These are phyloP conservation scores for Pecoramyces ruminantium DNA, from an alignment of 192 early-diverging fungal species.

Conservation along the genomic window DNA sequence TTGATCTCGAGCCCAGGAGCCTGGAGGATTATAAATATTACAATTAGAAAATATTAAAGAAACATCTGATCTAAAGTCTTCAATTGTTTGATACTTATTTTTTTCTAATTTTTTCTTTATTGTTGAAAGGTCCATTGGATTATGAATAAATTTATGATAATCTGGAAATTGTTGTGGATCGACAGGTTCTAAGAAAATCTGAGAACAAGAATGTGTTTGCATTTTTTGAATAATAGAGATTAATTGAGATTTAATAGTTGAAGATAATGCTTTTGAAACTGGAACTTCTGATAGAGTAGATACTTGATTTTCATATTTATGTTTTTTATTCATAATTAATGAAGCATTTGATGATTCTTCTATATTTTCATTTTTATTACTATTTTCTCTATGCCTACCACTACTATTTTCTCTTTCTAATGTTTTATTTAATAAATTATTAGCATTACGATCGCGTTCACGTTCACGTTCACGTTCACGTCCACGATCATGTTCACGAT, in stretches of 20 bases:
- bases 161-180: conserved; percentile 6
- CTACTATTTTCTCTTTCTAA: neutral
- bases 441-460: neutral
- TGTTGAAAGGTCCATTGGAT: neutral
- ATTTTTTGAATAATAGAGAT: conserved; percentile 4
- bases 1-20: neutral
- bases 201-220: conserved; percentile 7
- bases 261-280: neutral
- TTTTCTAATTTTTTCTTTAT: conserved; percentile 4
- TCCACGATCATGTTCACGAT: neutral
- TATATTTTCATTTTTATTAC: neutral
- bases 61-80: neutral
- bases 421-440: neutral
- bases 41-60: conserved; percentile 1
- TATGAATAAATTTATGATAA: conserved; percentile 2
- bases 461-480: neutral
- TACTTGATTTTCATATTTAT: neutral
- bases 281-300: neutral
- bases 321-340: neutral
- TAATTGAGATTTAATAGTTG: neutral
- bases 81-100: neutral
- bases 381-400: neutral
- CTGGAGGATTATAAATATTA: neutral
- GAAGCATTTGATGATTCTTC: neutral
- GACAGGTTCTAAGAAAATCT: conserved; percentile 27